Conservation (phyloP, 2,329 filamentous ascomycete species). For the Cladosporium sp. region DNA sequence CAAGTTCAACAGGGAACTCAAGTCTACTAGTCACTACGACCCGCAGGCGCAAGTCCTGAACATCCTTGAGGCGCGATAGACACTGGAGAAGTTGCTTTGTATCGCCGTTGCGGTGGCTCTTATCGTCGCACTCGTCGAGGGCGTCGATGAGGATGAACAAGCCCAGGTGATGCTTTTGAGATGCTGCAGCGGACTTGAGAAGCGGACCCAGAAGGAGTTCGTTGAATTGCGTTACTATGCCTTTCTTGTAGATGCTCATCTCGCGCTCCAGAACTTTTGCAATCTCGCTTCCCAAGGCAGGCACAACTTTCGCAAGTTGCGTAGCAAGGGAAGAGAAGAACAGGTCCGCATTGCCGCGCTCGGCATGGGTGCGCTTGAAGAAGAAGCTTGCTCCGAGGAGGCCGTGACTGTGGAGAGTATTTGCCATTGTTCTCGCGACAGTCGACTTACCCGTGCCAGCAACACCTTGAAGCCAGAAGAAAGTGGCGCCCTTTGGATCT, state of each 20-base stretch:
- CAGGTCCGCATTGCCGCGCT: constrained; percentile 12
- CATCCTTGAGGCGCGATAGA: constrained; percentile 13
- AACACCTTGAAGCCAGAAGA: constrained; percentile 32
- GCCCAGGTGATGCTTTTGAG: no score
- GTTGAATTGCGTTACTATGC: constrained; percentile 14
- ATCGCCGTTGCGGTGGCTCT: constrained; percentile 13
- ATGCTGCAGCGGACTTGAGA: neutral
- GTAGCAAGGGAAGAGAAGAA: constrained; percentile 17
- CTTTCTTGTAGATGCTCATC: constrained; percentile 1
- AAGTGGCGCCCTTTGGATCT: constrained; percentile 15
- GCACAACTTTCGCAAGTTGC: constrained; percentile 13
- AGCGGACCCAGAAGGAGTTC: constrained; percentile 15
- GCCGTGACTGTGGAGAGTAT: constrained; percentile 11
- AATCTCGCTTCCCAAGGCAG: neutral
- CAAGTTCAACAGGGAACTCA: constrained; percentile 20
- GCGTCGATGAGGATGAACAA: constrained; percentile 25
- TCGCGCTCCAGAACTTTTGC: constrained; percentile 7
- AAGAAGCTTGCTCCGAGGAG: constrained; percentile 21
- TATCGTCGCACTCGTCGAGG: constrained; percentile 30
- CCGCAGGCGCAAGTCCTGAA: constrained; percentile 15
- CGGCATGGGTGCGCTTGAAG: constrained; percentile 18
- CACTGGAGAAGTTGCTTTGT: constrained; percentile 14
- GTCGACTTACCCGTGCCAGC: constrained; percentile 34
- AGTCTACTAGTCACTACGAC: constrained; percentile 25
- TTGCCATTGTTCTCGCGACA: constrained; percentile 28